These are phyloP conservation scores for Trametes versicolor DNA, from an alignment of 1,284 basidiomycete species.

Conservation along the genomic window DNA sequence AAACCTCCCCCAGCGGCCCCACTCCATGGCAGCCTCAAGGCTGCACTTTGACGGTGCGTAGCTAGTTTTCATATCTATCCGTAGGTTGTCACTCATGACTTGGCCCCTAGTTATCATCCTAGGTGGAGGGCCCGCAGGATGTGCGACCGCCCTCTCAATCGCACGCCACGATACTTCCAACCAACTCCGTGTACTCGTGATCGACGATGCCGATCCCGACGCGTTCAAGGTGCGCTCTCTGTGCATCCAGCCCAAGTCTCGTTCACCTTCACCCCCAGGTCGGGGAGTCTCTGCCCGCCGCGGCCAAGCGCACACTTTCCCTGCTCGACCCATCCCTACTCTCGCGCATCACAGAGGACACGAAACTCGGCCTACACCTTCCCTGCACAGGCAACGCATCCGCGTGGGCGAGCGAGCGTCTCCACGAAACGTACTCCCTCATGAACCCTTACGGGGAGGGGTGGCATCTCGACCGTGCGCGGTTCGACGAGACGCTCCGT, in stretches of 20 bases:
- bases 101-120: neutral
- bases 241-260: neutral
- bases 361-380: constrained; percentile 26
- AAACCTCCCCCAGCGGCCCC: neutral
- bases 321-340: constrained; percentile 34
- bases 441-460: constrained; percentile 47
- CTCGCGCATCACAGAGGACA: constrained; percentile 11
- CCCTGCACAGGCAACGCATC: constrained; percentile 47
- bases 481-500: constrained; percentile 46
- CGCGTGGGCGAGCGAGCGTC: constrained; percentile 40
- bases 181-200: neutral
- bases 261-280: constrained; percentile 38
- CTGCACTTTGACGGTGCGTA: neutral
- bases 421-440: constrained; percentile 45
- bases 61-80: neutral
- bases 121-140: constrained; percentile 5
- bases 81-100: neutral
- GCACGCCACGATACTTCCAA: constrained; percentile 1
- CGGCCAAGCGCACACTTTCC: constrained; percentile 39
- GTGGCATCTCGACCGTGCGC: constrained; percentile 47
- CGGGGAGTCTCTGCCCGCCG: constrained; percentile 48
- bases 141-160: constrained; percentile 9
- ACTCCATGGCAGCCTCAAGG: neutral
- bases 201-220: constrained; percentile 5
- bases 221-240: constrained; percentile 2